Conservation (phyloP, 805 yeast species). For the Yarrowia sp. region DNA sequence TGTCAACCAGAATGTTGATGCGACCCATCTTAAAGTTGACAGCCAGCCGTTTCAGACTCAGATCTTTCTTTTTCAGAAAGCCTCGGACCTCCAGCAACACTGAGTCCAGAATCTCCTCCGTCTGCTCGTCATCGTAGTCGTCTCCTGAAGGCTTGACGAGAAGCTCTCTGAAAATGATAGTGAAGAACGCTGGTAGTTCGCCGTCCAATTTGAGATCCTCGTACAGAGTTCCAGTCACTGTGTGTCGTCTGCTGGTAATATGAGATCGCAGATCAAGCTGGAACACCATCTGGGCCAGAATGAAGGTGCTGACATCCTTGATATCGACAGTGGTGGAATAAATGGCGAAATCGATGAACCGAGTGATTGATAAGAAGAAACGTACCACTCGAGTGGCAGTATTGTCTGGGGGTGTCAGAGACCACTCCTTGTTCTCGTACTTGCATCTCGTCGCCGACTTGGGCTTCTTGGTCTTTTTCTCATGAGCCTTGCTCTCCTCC, state of each 20-base stretch:
- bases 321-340: slow-evolving; percentile 33
- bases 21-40: slow-evolving; percentile 35
- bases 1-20: slow-evolving; percentile 31
- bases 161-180: slow-evolving; percentile 34
- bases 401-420: slow-evolving; percentile 31
- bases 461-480: not conserved
- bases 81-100: slow-evolving; percentile 35
- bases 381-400: slow-evolving; percentile 29
- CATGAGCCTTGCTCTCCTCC: slow-evolving; percentile 12
- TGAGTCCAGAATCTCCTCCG: slow-evolving; percentile 37
- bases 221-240: slow-evolving; percentile 40
- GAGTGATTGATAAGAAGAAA: slow-evolving; percentile 29
- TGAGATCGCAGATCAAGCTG: slow-evolving; percentile 35
- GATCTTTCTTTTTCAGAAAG: slow-evolving; percentile 34
- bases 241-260: slow-evolving; percentile 6
- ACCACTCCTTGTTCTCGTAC: slow-evolving; percentile 28
- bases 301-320: slow-evolving; percentile 33
- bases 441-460: not conserved
- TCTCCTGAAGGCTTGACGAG: slow-evolving; percentile 34
- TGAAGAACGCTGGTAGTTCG: slow-evolving; percentile 35
- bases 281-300: slow-evolving; percentile 34
- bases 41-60: slow-evolving; percentile 37
- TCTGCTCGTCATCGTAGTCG: slow-evolving; percentile 34
- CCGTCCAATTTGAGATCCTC: slow-evolving; percentile 31
- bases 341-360: slow-evolving; percentile 34